These are phyloP conservation scores for Myriosclerotinia scirpicola DNA, from an alignment of 2,329 filamentous ascomycete species.

Conservation along the genomic window DNA sequence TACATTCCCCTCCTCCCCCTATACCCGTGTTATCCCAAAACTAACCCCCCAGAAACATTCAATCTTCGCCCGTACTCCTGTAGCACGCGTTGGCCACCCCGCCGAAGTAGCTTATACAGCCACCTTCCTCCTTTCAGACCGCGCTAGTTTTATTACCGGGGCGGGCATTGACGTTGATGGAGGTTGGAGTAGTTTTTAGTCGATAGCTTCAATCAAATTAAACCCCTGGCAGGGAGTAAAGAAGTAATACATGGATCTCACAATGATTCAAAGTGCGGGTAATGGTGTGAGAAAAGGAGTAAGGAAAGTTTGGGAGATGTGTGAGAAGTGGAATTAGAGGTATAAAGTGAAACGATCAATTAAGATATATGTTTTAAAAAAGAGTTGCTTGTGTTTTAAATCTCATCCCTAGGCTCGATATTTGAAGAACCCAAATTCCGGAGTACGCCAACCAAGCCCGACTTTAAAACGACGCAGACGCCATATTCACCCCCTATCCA, in stretches of 20 bases:
- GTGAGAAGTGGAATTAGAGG: neutral
- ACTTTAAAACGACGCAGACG: neutral
- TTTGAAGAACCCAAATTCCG: neutral
- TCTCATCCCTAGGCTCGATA: neutral
- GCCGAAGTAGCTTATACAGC: slow-evolving; percentile 32
- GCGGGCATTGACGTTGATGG: slow-evolving; percentile 31
- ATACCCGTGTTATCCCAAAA: slow-evolving; percentile 14
- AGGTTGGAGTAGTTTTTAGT: slow-evolving; percentile 23
- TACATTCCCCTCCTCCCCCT: neutral
- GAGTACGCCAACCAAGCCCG: neutral
- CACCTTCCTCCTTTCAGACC: slow-evolving; percentile 33
- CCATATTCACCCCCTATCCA: slow-evolving; percentile 10
- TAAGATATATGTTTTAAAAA: neutral
- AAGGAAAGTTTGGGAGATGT: neutral
- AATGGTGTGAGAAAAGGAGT: neutral
- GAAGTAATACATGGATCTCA: neutral
- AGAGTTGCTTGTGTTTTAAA: neutral
- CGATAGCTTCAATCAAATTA: too few species aligned
- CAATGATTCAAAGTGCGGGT: neutral
- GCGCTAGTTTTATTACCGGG: slow-evolving; percentile 33
- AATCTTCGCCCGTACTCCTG: slow-evolving; percentile 23
- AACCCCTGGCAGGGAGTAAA: too few species aligned
- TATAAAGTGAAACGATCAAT: neutral
- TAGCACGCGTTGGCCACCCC: slow-evolving; percentile 28
- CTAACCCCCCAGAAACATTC: neutral